Percentiles rank a stretch among this genome's conserved stretches.
phyloP scores from a whole-genome alignment of 2,329 filamentous ascomycete species.

The Trichoderma citrinoviride region DNA sequence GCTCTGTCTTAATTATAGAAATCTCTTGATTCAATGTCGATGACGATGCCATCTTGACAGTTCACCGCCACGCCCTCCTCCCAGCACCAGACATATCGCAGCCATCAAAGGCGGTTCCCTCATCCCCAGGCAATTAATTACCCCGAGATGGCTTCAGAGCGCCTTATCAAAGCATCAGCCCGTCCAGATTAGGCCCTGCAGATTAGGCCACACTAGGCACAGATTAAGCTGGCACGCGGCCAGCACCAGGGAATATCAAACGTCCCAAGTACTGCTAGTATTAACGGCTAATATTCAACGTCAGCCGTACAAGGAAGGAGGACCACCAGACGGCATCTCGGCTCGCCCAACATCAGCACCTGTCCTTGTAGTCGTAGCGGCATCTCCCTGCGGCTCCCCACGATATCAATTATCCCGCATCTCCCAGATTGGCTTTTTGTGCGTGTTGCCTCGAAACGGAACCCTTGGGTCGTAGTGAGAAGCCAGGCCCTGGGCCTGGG shows the following conservation, averaged over 20 bases:
- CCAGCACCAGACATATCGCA: too few relatives aligned
- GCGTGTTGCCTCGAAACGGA: slow-evolving; percentile 7
- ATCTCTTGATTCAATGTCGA: background rate
- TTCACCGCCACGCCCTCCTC: background rate
- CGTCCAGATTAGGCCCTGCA: background rate
- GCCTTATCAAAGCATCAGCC: background rate
- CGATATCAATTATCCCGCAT: background rate
- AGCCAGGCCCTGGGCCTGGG: background rate
- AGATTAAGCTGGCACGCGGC: slow-evolving; percentile 9
- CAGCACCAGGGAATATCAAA: background rate
- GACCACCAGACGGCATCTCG: slow-evolving; percentile 6
- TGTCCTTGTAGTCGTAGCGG: background rate
- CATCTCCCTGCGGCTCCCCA: slow-evolving; percentile 2
- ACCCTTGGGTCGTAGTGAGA: too few relatives aligned
- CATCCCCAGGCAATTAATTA: background rate
- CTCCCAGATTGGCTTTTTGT: background rate
- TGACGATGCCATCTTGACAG: background rate
- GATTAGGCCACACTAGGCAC: slow-evolving; percentile 1
- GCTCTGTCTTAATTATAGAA: background rate
- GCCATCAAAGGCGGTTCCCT: background rate
- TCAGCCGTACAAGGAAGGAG: slow-evolving; percentile 18
- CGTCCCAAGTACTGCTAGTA: background rate
- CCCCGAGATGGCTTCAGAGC: background rate
- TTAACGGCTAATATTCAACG: background rate
- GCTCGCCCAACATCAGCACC: slow-evolving; percentile 6